Base-by-base conservation (phyloP, 768 basidiomycete genomes). In the Suillus fuscotomentosus region DNA sequence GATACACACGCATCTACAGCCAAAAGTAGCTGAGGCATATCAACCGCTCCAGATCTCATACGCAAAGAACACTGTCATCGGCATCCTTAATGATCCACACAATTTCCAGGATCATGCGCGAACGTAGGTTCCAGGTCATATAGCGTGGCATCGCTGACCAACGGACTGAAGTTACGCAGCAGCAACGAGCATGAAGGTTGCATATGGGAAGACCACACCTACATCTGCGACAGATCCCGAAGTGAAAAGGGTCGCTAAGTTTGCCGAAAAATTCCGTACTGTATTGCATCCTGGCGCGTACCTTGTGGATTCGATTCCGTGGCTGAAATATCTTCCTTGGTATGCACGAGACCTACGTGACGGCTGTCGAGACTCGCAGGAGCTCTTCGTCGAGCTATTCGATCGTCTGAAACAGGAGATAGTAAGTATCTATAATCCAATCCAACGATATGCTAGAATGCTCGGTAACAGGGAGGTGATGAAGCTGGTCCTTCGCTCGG, bases 1-100 rank as follows among this genome's bases (percentile, higher is more conserved):
- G 0, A 76, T 87, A 0, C 82, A 88, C 66, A 77, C 82, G 0
- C 82, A 86, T 61, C 76, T 88, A 1, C 84, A 85, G 63, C 82
- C 84, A 2, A 83, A 83, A 57, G 78, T 77, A 4, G 77, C 84
- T 0, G 66, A 74, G 3, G 75, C 74, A 0, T 87, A 87, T 62
- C 78, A 77, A 3, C 80, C 78, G 0, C 78, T 84, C 5, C 76
- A 86, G 17, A 80, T 78, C 62, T 69, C 69, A 13, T 79, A 80
- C 20, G 72, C 71, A 3, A 69, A 60, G 34, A 69, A 69, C 34
- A 57, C 70, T 15, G 60, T 72, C 5, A 43, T 63, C 9, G 64
- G 74, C 45, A 62, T 76, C 14, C 62, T 73, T 60, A 43, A 73
- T 8, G 69, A 71, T 34, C 68, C 73, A 13, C 67, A 69, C 63